Conservation (phyloP, 176 grass and related monocot species). For the Olyra latifolia region DNA sequence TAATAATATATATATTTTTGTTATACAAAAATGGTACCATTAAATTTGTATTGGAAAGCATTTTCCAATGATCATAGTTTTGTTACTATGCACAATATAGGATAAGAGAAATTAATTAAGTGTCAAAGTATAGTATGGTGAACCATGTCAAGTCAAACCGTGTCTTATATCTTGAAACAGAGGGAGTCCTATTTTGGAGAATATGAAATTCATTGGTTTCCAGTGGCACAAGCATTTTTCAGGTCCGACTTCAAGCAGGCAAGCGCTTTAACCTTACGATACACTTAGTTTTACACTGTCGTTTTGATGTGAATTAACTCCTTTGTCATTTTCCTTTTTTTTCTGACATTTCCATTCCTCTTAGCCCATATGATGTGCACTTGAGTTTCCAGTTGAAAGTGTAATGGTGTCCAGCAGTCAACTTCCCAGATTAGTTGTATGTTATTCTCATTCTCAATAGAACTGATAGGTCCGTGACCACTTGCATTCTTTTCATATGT, state of each 20-base stretch:
- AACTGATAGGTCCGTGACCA: too few species aligned
- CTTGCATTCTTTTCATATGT: background rate
- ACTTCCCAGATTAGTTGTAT: background rate
- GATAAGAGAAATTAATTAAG: too few species aligned
- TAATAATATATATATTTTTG: too few species aligned
- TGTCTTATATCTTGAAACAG: too few species aligned
- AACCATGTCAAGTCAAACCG: too few species aligned
- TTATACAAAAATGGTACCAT: too few species aligned
- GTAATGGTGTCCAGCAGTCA: background rate
- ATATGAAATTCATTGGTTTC: background rate
- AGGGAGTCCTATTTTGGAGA: background rate
- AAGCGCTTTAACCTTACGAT: background rate
- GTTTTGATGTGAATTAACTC: background rate
- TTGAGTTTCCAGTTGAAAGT: background rate
- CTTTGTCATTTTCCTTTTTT: too few species aligned
- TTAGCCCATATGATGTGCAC: background rate
- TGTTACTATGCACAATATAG: too few species aligned
- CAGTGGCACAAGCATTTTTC: background rate
- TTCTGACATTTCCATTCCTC: constrained; percentile 2
- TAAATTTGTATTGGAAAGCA: too few species aligned
- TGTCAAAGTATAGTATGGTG: too few species aligned
- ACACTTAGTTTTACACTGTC: background rate
- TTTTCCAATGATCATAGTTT: too few species aligned
- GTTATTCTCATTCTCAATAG: too few species aligned
- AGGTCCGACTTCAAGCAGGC: background rate